Conservation (phyloP, 2,329 filamentous ascomycete species). For the Phyllosticta paracitricarpa region DNA sequence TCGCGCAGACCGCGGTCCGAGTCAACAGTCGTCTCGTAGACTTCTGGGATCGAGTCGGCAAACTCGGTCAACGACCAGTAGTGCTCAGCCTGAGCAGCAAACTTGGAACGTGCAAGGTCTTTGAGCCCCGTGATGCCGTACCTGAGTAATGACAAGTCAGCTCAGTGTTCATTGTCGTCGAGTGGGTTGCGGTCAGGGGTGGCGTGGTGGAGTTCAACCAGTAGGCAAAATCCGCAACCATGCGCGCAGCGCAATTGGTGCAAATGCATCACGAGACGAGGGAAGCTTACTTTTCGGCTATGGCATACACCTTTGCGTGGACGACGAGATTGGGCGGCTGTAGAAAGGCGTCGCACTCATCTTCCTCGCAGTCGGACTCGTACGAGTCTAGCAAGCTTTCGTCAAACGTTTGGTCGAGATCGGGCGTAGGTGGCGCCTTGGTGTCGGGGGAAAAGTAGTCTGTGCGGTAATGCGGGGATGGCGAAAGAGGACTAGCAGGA, state of each 20-base stretch:
- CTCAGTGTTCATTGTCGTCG: background rate
- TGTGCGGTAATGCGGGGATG: slow-evolving; percentile 6
- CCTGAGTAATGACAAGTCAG: slow-evolving; percentile 14
- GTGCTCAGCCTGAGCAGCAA: slow-evolving; percentile 32
- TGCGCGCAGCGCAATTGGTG: too few species aligned
- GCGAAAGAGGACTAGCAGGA: slow-evolving; percentile 6
- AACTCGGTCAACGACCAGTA: slow-evolving; percentile 34
- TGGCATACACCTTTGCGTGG: slow-evolving; percentile 40
- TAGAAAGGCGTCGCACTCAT: slow-evolving; percentile 26
- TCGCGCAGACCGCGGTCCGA: slow-evolving; percentile 39
- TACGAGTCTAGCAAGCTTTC: slow-evolving; percentile 5
- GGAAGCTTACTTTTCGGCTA: slow-evolving; percentile 38
- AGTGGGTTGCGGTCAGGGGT: background rate
- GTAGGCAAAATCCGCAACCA: too few species aligned
- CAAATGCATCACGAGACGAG: slow-evolving; percentile 11
- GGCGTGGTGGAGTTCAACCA: too few species aligned
- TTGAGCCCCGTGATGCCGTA: slow-evolving; percentile 41
- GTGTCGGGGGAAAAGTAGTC: slow-evolving; percentile 10
- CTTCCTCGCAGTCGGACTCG: slow-evolving; percentile 11
- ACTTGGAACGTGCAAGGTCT: slow-evolving; percentile 35
- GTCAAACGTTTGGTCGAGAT: slow-evolving; percentile 1
- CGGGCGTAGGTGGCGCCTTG: slow-evolving; percentile 3
- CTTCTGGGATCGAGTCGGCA: slow-evolving; percentile 38
- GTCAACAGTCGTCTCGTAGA: slow-evolving; percentile 40
- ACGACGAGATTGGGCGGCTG: slow-evolving; percentile 33